Base-by-base conservation (phyloP, 306 rosid genomes). In the Pterocarpus santalinus region DNA sequence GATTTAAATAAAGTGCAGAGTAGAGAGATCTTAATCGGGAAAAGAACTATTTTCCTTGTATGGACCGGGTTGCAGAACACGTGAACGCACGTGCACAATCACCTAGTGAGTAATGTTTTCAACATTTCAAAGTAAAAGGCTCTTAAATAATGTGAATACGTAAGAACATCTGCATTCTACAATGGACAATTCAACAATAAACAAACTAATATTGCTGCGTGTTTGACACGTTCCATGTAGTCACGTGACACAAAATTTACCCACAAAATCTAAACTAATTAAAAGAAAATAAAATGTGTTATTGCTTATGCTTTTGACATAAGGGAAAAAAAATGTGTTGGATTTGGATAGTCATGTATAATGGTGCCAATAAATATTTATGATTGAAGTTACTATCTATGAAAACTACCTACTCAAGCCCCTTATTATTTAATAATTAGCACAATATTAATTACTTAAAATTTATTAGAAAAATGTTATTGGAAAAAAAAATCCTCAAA, bases 41-140 rank as follows among this genome's bases (percentile, higher is more conserved):
- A 65, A 65, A 62, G 5, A 80, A 80, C 38, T 73, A 73, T 17
- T 65, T 72, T 72, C 66, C 81, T 71, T 65, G 77, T 52, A 65
- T 83, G 86, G 84, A 70, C 12, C 32, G 85, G 85, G 16, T 57
- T 32, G 67, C 57, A 76, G 38, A 64, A 73, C 92, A 90, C 87
- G 83, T 89, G 92, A 73, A 30, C 60, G 61, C 92, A 85, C 92
- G 88, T 87, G 90, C 87, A 52, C 86, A 58, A 36, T 49, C 47
- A 43, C 12, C 43, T 39, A 52, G 15, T 22, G 1, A 66, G 12
- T 77, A 8, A 17, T 51, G 69, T 64, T 10, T 47, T 57, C 44
- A 53, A 64, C 65, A 51, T 61, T 66, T 58, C 70, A 15, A 41
- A 69, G 17, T 22, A 34, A 51, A 79, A 17, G 5, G 44, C 57